These are phyloP conservation scores for Flaveria sonorensis DNA, from an alignment of 129 eudicot genomes.

Conservation along the genomic window DNA sequence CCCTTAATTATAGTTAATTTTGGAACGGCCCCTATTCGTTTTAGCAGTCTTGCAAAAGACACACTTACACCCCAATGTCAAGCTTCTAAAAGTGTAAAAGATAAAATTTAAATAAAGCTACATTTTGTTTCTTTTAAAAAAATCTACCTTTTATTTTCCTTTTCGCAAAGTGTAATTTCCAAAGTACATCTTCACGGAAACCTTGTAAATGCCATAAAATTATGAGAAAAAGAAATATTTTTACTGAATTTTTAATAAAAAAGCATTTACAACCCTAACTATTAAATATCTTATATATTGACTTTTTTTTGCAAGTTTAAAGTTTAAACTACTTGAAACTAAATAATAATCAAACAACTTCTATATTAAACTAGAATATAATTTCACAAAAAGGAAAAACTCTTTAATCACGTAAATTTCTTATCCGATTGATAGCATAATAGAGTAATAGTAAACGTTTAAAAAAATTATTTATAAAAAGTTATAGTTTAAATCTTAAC, in stretches of 20 bases:
- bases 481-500: no score
- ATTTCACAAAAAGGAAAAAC: background rate
- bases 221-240: background rate
- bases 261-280: background rate
- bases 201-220: conserved; percentile 29
- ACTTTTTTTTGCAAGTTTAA: background rate
- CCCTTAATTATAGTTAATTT: no score
- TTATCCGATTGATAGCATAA: no score
- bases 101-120: no score
- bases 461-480: no score
- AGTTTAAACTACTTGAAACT: conserved; percentile 1
- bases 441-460: no score
- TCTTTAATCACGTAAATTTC: background rate
- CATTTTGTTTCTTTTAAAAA: conserved; percentile 6
- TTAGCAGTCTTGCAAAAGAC: no score
- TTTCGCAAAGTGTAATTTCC: conserved; percentile 29
- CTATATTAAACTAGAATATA: background rate
- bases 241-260: background rate
- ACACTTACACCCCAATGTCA: conserved; percentile 26
- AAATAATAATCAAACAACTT: conserved; percentile 14
- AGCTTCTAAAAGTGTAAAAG: background rate
- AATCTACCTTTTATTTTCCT: conserved; percentile 25
- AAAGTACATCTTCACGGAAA: conserved; percentile 29
- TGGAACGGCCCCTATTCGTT: no score
- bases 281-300: background rate